Evolutionary conservation across 2,329 filamentous ascomycete genomes (phyloP).

Genomic region (Curvularia sp.): DNA sequence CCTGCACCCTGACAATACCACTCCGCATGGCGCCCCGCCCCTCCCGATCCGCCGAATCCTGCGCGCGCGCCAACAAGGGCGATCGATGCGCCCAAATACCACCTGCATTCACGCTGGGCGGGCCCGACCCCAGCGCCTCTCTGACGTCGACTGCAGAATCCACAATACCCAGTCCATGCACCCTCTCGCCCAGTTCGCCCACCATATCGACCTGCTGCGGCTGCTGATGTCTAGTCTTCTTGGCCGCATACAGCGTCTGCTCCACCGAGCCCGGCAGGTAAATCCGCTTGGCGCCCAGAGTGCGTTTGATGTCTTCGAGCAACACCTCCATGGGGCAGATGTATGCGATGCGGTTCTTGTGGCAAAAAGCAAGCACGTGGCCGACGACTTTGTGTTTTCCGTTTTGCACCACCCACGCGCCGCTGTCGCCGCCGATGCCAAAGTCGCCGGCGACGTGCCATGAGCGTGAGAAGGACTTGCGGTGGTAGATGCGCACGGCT

Average conservation of each 20-base stretch:
- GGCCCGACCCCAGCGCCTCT: neutral
- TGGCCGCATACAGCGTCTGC: conserved; percentile 27
- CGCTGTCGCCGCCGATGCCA: conserved; percentile 84
- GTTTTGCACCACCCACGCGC: conserved; percentile 90
- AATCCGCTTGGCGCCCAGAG: conserved; percentile 74
- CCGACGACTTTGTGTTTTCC: conserved; percentile 81
- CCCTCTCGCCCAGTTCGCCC: conserved; percentile 34
- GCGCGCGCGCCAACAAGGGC: neutral
- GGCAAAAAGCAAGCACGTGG: conserved; percentile 88
- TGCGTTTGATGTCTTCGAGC: conserved; percentile 82
- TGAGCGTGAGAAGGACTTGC: conserved; percentile 77
- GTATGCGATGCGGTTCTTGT: conserved; percentile 81
- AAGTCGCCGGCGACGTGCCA: conserved; percentile 69
- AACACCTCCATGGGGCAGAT: conserved; percentile 95
- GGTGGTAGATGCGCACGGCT: conserved; percentile 86
- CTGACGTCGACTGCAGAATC: conserved; percentile 37
- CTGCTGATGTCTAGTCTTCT: conserved; percentile 16
- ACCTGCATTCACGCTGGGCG: neutral
- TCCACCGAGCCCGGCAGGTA: conserved; percentile 67
- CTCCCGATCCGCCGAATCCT: neutral
- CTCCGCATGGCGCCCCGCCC: neutral
- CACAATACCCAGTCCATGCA: conserved; percentile 43
- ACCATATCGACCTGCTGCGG: conserved; percentile 12
- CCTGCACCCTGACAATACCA: neutral
- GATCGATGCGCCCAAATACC: neutral